Evolutionary conservation across 208 protist species (phyloP), one percentile per base, ranked within the genome.

Genomic region (Leishmania major): DNA sequence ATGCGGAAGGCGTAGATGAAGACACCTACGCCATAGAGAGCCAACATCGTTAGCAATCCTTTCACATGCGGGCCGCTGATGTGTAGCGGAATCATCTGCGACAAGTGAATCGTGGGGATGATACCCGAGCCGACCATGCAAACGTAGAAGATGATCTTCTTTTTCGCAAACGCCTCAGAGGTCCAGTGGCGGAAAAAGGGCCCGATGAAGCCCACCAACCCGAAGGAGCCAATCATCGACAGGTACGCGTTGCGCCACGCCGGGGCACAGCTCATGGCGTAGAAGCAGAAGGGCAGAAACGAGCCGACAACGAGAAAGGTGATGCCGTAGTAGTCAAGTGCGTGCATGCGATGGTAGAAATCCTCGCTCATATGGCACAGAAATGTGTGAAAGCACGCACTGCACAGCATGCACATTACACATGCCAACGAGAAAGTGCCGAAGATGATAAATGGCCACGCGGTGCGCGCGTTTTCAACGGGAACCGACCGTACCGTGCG

Each of bases 251-350:
- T 91, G 59, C 91, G 89, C 90, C 86, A 94, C 60, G 45, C 79
- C 15, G 94, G 92, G 13, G 93, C 80, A 73, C 95, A 96, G 55
- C 82, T 77, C 62, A 98, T 95, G 37, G 88, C 84, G 85, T 95
- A 95, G 79, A 90, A 96, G 80, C 91, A 94, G 75, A 96, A 93
- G 2, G 95, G 95, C 6, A 97, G 80, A 73, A 98, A 96, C 37
- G 92, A 96, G 45, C 92, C 89, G 45, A 95, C 92, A 40, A 95
- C 88, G 67, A 98, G 90, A 57, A 92, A 86, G 19, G 91, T 96
- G 73, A 98, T 98, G 59, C 91, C 95, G 83, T 93, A 96, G 80
- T 97, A 96, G 81, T 98, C 95, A 3, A 95, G 59, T 8, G 91
- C 80, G 88, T 97, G 94, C 10, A 89, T 89, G 59, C 87, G 91